Evolutionary conservation across 352 stramenopile genomes (phyloP).

Genomic region (Aphanomyces cochlioides): DNA sequence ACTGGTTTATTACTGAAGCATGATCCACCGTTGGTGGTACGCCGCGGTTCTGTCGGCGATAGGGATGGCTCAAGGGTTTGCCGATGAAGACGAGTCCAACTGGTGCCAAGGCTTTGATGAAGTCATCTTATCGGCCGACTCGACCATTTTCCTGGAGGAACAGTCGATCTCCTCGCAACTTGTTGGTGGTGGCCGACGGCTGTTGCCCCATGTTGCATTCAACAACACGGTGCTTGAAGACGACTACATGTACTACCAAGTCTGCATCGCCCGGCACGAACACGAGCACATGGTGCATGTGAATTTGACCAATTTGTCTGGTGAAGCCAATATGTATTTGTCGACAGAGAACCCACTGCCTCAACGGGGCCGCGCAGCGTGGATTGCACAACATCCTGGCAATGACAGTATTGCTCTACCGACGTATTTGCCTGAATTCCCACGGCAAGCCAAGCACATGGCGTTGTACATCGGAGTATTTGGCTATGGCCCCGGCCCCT

Average conservation of each 20-base stretch:
- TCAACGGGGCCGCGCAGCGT: slow-evolving; percentile 55
- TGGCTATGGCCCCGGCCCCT: slow-evolving; percentile 37
- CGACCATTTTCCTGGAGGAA: not conserved
- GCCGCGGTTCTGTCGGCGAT: too few relatives aligned
- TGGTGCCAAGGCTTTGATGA: slow-evolving; percentile 29
- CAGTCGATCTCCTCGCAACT: not conserved
- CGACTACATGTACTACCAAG: slow-evolving; percentile 64
- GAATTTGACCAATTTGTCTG: slow-evolving; percentile 41
- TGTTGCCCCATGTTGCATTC: slow-evolving; percentile 62
- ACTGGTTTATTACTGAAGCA: too few relatives aligned
- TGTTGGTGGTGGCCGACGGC: slow-evolving; percentile 40
- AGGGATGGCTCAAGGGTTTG: not conserved
- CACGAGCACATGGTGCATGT: slow-evolving; percentile 74
- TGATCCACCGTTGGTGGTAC: too few relatives aligned
- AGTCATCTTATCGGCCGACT: slow-evolving; percentile 16
- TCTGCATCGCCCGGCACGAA: slow-evolving; percentile 68
- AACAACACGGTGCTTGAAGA: slow-evolving; percentile 52
- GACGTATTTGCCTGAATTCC: slow-evolving; percentile 78
- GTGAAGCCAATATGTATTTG: slow-evolving; percentile 65
- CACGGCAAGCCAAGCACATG: slow-evolving; percentile 49
- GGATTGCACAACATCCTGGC: slow-evolving; percentile 60
- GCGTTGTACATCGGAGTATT: slow-evolving; percentile 68
- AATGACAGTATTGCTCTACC: slow-evolving; percentile 59
- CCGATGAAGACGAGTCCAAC: slow-evolving; percentile 2
- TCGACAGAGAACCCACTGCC: slow-evolving; percentile 65